Percentiles rank a stretch among this genome's conserved stretches.
Evolutionary conservation across 768 basidiomycete genomes (phyloP).

Genomic region (Goffeauzyma gilvescens): DNA sequence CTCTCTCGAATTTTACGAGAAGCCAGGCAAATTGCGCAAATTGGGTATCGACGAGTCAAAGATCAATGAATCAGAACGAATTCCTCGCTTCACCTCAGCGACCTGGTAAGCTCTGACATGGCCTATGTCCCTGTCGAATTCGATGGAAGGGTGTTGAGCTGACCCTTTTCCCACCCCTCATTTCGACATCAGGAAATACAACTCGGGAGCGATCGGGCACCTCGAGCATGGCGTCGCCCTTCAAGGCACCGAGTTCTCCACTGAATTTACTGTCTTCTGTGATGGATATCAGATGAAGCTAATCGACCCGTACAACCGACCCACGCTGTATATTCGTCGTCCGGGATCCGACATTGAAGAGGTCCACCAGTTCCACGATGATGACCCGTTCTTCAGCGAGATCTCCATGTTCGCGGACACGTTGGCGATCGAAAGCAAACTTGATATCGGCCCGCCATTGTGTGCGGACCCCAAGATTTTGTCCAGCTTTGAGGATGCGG

Average conservation of each 20-base stretch:
- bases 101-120: too few species aligned
- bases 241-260: conserved; percentile 41
- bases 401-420: not conserved
- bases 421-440: not conserved
- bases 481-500: not conserved
- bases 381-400: not conserved
- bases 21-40: conserved; percentile 57
- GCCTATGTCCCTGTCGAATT: too few species aligned
- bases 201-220: conserved; percentile 69
- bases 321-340: conserved; percentile 60
- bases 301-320: conserved; percentile 67
- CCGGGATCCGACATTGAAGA: conserved; percentile 38
- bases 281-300: conserved; percentile 49
- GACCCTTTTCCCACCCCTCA: too few species aligned
- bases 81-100: conserved; percentile 72
- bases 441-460: too few species aligned
- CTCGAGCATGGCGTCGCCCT: conserved; percentile 67
- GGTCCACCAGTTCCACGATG: conserved; percentile 6
- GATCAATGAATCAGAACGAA: conserved; percentile 51
- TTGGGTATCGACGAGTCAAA: conserved; percentile 56
- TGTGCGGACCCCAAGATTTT: conserved; percentile 4
- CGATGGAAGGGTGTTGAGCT: too few species aligned
- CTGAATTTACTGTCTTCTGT: conserved; percentile 63
- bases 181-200: too few species aligned
- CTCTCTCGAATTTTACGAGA: conserved; percentile 70